phyloP scores from a whole-genome alignment of 1,139 yeast species.

The Yamadazyma mexicana region DNA sequence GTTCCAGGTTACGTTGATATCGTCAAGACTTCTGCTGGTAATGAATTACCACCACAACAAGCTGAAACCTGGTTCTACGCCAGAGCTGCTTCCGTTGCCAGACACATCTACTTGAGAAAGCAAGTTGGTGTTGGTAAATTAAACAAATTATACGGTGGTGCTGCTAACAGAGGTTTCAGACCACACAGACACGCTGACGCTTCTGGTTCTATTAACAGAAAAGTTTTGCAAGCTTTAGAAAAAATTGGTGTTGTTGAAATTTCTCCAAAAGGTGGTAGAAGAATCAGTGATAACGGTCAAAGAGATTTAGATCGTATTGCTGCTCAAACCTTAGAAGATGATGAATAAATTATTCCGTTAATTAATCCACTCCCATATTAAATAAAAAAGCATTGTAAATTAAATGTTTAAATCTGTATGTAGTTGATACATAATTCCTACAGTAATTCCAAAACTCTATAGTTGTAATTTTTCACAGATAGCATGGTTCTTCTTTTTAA shows the following conservation, averaged over 20 bases:
- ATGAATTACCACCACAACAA: slow-evolving; percentile 99
- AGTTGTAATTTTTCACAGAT: slow-evolving; percentile 4
- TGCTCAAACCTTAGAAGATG: slow-evolving; percentile 96
- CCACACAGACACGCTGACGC: slow-evolving; percentile 99
- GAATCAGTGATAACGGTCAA: slow-evolving; percentile 99
- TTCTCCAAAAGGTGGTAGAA: slow-evolving; percentile 99
- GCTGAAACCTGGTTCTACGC: slow-evolving; percentile 99
- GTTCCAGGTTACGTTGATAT: slow-evolving; percentile 99
- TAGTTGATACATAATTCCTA: slow-evolving; percentile 12
- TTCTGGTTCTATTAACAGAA: slow-evolving; percentile 99
- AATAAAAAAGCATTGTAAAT: slow-evolving; percentile 18
- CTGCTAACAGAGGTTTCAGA: slow-evolving; percentile 98
- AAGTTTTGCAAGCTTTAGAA: slow-evolving; percentile 96
- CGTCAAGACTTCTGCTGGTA: slow-evolving; percentile 98
- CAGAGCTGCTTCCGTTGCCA: slow-evolving; percentile 99
- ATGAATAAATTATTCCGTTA: slow-evolving; percentile 45
- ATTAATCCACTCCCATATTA: slow-evolving; percentile 5
- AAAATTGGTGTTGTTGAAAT: slow-evolving; percentile 96
- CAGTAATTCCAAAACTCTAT: slow-evolving; percentile 5
- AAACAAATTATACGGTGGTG: slow-evolving; percentile 99
- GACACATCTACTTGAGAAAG: slow-evolving; percentile 99
- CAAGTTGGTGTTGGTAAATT: slow-evolving; percentile 99
- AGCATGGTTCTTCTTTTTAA: neutral
- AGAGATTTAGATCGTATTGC: slow-evolving; percentile 99
- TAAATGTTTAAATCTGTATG: slow-evolving; percentile 16